Base-by-base conservation (phyloP, 805 yeast species). In the Yarrowia sp. region DNA sequence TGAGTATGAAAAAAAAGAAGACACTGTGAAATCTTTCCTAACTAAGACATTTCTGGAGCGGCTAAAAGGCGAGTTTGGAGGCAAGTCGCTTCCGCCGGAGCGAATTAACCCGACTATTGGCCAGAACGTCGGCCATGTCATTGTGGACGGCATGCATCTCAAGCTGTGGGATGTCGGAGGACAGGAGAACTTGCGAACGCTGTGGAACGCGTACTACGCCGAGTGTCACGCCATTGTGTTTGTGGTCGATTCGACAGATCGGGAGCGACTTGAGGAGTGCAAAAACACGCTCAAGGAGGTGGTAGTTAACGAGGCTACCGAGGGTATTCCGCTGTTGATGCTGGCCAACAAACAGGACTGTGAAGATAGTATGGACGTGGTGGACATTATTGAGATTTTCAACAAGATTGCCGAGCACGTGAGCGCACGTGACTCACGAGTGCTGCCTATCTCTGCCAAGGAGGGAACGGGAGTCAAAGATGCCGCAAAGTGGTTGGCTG, bases 131-230 rank as follows among this genome's bases (percentile, higher is more conserved):
- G 79, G 81, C 69, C 75, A 79, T 59, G 73, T 86, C 75, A 69
- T 77, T 70, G 72, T 82, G 70, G 81, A 82, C 69, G 74, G 75
- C 14, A 74, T 75, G 38, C 72, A 74, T 65, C 81, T 95, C 69
- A 93, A 92, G 75, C 86, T 95, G 74, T 94, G 98, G 98, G 99
- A 94, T 77, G 87, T 94, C 49, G 98, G 98, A 11, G 99, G 99
- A 12, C 99, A 94, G 78, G 89, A 88, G 75, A 82, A 89, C n/a
- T 81, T 94, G 58, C 82, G 98, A 59, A 81, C 86, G 38, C 83
- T 95, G 83, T 94, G 99, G 99, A 83, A 89, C 7, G 87, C 91
- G 70, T 95, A 94, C 81, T 95, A 88, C 79, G 82, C 83, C 19
- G 89, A 87, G 70, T 90, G 97, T 68, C 98, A 94, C 78, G 98